Base-by-base conservation (phyloP, 1,284 basidiomycete species). In the Cutaneotrichosporon sp. region DNA sequence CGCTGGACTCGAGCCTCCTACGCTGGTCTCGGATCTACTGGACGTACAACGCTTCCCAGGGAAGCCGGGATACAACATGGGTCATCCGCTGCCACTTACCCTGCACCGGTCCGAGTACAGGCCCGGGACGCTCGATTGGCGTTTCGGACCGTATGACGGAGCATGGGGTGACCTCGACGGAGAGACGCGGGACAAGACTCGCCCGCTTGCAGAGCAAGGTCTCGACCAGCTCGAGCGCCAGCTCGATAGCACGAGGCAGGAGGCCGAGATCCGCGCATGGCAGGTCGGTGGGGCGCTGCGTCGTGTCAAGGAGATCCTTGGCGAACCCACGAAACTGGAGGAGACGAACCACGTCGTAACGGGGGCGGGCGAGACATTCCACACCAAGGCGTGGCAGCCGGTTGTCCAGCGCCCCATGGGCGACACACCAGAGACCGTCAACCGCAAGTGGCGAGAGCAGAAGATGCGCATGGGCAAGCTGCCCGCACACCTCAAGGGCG, bases 41-140 rank as follows among this genome's bases (percentile, higher is more conserved):
- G 91, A 97, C 63, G 66, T 70, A 1, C 63, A 70, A n/a, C 71
- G 64, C 30, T 75, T 66, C 83, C 92, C 60, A 80, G 85, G 85
- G 47, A 96, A 95, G 79, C 97, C 96, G 0, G 87, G 87, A 63
- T 99, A 97, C 77, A 88, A 90, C 71, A 97, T 98, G 90, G 92
- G 93, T 5, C 89, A 93, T 65, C 90, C 88, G 1, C 83, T 97
- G 0, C 96, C 97, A 0, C 85, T 99, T 32, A 87, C 97, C 75
- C 86, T 99, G 3, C 97, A 94, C 90, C 89, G 93, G 55, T 96
- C 93, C 74, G 88, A 85, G 0, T 99, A 92, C 58, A 21, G 26
- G 78, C 81, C 84, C 14, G 87, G 88, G 50, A 82, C 92, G 1
- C 79, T 81, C 16, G 76, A 83, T 61, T 99, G 96, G 96, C 85